A percentile compares a stretch with the other conserved stretches of the same genome.
Conservation (phyloP, 441 rosid species). For the Cnidoscolus chayamansa region DNA sequence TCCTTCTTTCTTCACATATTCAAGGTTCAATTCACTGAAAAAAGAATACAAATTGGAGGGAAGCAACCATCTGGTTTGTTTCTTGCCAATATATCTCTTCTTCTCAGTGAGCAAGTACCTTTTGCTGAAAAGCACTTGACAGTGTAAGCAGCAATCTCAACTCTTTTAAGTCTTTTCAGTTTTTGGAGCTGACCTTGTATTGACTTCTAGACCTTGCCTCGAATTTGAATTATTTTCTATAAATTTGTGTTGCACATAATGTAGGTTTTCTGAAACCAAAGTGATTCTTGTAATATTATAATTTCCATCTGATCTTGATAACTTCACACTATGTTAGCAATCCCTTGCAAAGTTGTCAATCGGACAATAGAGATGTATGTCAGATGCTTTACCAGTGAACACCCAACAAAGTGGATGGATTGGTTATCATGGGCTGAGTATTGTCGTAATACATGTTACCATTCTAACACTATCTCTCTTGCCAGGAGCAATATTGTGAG, state of each 20-base stretch:
- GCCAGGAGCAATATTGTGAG: constrained; percentile 90
- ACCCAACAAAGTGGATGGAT: too few species aligned
- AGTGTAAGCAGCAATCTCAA: constrained; percentile 52
- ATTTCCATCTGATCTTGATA: constrained; percentile 20
- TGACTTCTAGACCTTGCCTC: background rate
- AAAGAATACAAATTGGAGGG: constrained; percentile 62
- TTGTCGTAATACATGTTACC: too few species aligned
- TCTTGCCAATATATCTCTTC: constrained; percentile 63
- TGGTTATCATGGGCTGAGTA: too few species aligned
- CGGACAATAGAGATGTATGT: too few species aligned
- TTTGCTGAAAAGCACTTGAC: constrained; percentile 62
- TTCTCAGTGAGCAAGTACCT: constrained; percentile 85
- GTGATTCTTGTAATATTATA: background rate
- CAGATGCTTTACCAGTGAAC: too few species aligned
- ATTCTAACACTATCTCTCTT: constrained; percentile 12
- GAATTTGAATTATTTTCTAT: constrained; percentile 3
- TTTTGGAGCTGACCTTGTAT: background rate
- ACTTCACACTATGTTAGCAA: background rate
- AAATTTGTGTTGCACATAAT: background rate
- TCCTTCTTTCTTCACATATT: constrained; percentile 79
- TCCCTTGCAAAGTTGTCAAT: too few species aligned
- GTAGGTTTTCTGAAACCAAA: background rate
- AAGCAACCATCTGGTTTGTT: constrained; percentile 67
- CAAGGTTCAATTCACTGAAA: constrained; percentile 79
- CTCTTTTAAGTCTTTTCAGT: constrained; percentile 8